Conservation (phyloP, 2,329 filamentous ascomycete genomes). For the Byssothecium circinans region DNA sequence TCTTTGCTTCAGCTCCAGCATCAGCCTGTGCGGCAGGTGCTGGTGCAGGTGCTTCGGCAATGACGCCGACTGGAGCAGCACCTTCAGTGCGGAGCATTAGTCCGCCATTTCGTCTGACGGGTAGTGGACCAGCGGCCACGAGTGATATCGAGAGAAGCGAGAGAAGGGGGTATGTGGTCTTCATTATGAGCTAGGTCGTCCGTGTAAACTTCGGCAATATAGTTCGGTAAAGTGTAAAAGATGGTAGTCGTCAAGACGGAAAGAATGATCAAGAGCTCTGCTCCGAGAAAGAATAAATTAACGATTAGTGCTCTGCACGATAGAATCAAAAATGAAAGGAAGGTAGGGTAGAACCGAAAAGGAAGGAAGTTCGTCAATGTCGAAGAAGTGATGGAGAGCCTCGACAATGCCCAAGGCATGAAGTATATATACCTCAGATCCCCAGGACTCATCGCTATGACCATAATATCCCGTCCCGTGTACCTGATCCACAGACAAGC, state of each 20-base stretch:
- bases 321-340: constrained; percentile 17
- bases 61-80: not conserved
- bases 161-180: constrained; percentile 27
- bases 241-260: constrained; percentile 7
- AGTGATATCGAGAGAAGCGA: constrained; percentile 22
- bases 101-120: constrained; percentile 12
- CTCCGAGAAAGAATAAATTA: constrained; percentile 19
- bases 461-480: not conserved
- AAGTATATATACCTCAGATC: constrained; percentile 4
- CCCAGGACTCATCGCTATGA: constrained; percentile 3
- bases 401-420: constrained; percentile 6
- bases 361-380: constrained; percentile 8
- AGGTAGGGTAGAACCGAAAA: constrained; percentile 5
- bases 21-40: constrained; percentile 7
- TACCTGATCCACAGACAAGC: not conserved
- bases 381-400: constrained; percentile 5
- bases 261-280: constrained; percentile 24
- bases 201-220: constrained; percentile 1
- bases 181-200: constrained; percentile 19
- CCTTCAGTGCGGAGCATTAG: constrained; percentile 17
- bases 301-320: constrained; percentile 26
- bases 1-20: constrained; percentile 2
- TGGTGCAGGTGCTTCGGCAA: not conserved
- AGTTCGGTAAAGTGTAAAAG: constrained; percentile 1
- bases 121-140: constrained; percentile 25